Conservation (phyloP, 1,139 yeast species). For the Zygosaccharomyces sapae region DNA sequence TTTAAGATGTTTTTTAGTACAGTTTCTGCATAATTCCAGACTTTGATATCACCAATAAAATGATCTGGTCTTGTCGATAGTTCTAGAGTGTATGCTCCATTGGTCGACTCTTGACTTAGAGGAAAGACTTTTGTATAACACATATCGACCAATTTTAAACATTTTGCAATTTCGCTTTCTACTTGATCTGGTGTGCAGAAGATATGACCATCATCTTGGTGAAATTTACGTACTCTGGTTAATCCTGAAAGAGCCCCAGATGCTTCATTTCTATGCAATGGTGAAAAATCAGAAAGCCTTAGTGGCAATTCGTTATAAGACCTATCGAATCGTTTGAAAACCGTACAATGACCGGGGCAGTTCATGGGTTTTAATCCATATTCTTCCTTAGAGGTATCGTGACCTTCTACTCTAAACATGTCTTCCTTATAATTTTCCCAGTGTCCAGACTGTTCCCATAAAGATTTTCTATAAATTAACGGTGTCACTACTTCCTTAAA, state of each 20-base stretch:
- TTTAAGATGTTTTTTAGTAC: slow-evolving; percentile 65
- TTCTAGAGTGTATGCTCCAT: slow-evolving; percentile 56
- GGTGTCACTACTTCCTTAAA: slow-evolving; percentile 95
- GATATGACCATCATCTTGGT: slow-evolving; percentile 98
- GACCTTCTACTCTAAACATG: slow-evolving; percentile 74
- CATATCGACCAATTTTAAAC: slow-evolving; percentile 69
- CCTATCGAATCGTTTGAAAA: slow-evolving; percentile 76
- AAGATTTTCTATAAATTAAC: slow-evolving; percentile 71
- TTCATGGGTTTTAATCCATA: slow-evolving; percentile 96
- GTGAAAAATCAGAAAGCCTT: slow-evolving; percentile 87
- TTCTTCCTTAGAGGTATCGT: slow-evolving; percentile 46
- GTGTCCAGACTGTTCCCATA: slow-evolving; percentile 94
- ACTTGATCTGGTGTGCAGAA: slow-evolving; percentile 86
- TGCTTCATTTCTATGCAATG: slow-evolving; percentile 91
- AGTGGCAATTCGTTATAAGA: slow-evolving; percentile 88
- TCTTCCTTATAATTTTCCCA: slow-evolving; percentile 94
- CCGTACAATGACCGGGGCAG: slow-evolving; percentile 95
- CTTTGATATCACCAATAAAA: slow-evolving; percentile 73
- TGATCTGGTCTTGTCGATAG: slow-evolving; percentile 88
- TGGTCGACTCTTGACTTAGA: slow-evolving; percentile 38
- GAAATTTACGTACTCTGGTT: slow-evolving; percentile 93
- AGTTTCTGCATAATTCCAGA: slow-evolving; percentile 83
- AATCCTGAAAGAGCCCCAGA: slow-evolving; percentile 93
- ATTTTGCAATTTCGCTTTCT: slow-evolving; percentile 67
- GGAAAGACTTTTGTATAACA: slow-evolving; percentile 73